Evolutionary conservation across 148 eudicot species (phyloP).

Genomic region (Camellia sinensis): DNA sequence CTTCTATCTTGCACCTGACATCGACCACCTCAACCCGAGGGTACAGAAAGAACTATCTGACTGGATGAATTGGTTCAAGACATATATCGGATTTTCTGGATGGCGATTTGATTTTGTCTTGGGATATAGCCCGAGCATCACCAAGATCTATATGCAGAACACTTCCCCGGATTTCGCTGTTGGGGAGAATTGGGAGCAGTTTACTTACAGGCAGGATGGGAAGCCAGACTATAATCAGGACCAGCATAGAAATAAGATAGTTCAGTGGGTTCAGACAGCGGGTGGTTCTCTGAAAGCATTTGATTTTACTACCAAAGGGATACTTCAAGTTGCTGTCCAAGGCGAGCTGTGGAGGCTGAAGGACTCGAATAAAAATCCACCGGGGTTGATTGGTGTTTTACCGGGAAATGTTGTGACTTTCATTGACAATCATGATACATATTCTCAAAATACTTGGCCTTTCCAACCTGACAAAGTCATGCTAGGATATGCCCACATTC

Average conservation of each 20-base stretch:
- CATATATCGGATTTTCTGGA: slow-evolving; percentile 53
- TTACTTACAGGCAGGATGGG: slow-evolving; percentile 35
- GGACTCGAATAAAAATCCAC: slow-evolving; percentile 52
- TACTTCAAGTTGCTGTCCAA: slow-evolving; percentile 63
- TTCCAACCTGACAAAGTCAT: slow-evolving; percentile 65
- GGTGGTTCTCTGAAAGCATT: slow-evolving; percentile 58
- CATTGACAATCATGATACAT: slow-evolving; percentile 69
- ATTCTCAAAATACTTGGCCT: slow-evolving; percentile 52
- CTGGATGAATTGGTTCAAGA: slow-evolving; percentile 84
- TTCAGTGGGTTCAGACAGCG: slow-evolving; percentile 40
- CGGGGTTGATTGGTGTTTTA: slow-evolving; percentile 60
- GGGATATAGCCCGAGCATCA: slow-evolving; percentile 57
- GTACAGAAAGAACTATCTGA: slow-evolving; percentile 59
- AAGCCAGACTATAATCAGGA: slow-evolving; percentile 51
- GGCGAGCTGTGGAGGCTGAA: slow-evolving; percentile 70
- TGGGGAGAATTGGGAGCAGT: slow-evolving; percentile 57
- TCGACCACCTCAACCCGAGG: slow-evolving; percentile 62
- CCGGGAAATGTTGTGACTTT: slow-evolving; percentile 57
- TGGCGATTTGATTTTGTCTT: slow-evolving; percentile 67
- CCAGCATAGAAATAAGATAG: slow-evolving; percentile 41
- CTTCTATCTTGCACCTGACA: slow-evolving; percentile 54
- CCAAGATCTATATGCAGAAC: slow-evolving; percentile 43
- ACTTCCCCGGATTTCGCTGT: slow-evolving; percentile 61
- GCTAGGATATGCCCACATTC: slow-evolving; percentile 64
- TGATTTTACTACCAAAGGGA: slow-evolving; percentile 72